phyloP scores from a whole-genome alignment of 1,284 basidiomycete genomes.

The Marasmius oreades region DNA sequence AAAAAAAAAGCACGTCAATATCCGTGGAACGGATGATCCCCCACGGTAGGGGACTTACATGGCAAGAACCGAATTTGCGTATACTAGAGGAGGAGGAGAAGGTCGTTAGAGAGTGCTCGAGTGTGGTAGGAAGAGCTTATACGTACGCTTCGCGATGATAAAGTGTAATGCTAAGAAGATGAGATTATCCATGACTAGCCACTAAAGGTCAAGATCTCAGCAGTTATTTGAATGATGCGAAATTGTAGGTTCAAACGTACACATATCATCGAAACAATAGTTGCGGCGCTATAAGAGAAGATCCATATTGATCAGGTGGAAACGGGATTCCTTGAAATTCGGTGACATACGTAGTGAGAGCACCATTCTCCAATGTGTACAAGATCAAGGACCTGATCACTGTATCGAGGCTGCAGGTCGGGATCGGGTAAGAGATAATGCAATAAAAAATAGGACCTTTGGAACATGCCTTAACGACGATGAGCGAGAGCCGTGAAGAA shows the following conservation, averaged over 20 bases:
- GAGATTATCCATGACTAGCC: slow-evolving; percentile 7
- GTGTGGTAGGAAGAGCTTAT: no score
- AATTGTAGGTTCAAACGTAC: not conserved
- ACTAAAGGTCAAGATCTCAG: not conserved
- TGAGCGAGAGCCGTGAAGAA: not conserved
- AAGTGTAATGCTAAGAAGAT: slow-evolving; percentile 9
- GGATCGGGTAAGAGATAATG: not conserved
- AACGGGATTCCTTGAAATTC: no score
- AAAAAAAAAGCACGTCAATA: no score
- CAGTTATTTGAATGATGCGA: not conserved
- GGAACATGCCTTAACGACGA: slow-evolving; percentile 4
- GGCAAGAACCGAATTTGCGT: slow-evolving; percentile 7
- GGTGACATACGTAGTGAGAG: slow-evolving; percentile 8
- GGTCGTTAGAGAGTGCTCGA: no score
- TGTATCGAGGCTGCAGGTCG: not conserved
- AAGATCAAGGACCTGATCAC: slow-evolving; percentile 4
- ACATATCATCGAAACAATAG: slow-evolving; percentile 5
- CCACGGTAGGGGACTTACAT: not conserved
- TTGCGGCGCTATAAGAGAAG: not conserved
- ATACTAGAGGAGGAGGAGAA: not conserved
- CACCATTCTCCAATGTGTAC: slow-evolving; percentile 9
- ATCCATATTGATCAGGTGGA: not conserved
- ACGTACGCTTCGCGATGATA: slow-evolving; percentile 9
- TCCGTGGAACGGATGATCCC: not conserved
- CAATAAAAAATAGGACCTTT: not conserved